Percentiles rank a stretch among this genome's conserved stretches.
Conservation (phyloP, 805 yeast species). For the Candida chauliodis region DNA sequence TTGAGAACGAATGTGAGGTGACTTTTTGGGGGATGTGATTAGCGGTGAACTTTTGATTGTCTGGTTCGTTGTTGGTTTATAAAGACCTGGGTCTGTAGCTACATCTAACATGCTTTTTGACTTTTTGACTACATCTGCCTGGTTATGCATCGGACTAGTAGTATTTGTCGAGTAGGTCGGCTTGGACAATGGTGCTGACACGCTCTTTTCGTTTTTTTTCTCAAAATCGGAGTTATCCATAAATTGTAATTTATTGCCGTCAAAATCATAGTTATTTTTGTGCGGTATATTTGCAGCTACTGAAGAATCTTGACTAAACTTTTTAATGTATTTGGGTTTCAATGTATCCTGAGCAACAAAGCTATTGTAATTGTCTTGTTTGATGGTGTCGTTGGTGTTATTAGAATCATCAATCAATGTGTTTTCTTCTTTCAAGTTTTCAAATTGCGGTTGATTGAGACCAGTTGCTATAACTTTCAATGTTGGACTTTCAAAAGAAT, state of each 20-base stretch:
- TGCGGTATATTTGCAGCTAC: not conserved
- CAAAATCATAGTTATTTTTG: not conserved
- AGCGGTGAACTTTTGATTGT: constrained; percentile 1
- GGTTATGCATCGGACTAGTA: not conserved
- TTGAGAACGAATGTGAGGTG: constrained; percentile 20
- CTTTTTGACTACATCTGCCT: not conserved
- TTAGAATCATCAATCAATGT: constrained; percentile 18
- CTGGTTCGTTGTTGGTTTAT: constrained; percentile 3
- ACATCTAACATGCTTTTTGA: constrained; percentile 9
- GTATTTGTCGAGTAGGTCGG: constrained; percentile 5
- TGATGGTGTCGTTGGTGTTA: constrained; percentile 3
- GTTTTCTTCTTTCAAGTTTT: constrained; percentile 17
- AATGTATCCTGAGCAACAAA: not conserved
- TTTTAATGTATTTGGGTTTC: not conserved
- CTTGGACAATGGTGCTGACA: constrained; percentile 8
- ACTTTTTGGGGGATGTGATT: constrained; percentile 8
- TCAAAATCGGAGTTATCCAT: not conserved
- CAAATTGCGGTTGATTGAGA: not conserved
- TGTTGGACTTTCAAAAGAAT: constrained; percentile 11
- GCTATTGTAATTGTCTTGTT: not conserved
- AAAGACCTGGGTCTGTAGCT: not conserved
- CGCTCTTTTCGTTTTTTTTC: constrained; percentile 4
- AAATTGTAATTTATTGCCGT: not conserved
- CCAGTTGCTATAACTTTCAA: constrained; percentile 9
- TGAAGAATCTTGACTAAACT: not conserved